These are phyloP conservation scores for Coniochaeta pulveracea DNA, from an alignment of 2,329 filamentous ascomycete species.

Conservation along the genomic window DNA sequence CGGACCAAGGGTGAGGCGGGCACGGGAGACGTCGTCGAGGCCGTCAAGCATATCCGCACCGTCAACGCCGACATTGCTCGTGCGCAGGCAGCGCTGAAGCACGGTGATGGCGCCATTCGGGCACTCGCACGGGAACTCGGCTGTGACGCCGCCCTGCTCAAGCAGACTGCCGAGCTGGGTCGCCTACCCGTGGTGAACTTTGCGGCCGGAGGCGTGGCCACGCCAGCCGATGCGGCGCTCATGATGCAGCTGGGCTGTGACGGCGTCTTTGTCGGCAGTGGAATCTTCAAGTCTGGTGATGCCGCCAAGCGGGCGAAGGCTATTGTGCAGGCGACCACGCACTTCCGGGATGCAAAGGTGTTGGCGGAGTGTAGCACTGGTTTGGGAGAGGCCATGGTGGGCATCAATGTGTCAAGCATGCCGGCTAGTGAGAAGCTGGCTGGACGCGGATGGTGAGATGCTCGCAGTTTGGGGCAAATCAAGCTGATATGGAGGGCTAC, in stretches of 20 bases:
- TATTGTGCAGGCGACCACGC: slow-evolving; percentile 88
- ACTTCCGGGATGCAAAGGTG: slow-evolving; percentile 76
- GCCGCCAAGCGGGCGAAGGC: slow-evolving; percentile 83
- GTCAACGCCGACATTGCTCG: slow-evolving; percentile 72
- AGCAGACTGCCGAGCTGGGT: slow-evolving; percentile 77
- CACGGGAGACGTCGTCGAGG: slow-evolving; percentile 93
- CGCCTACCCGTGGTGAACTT: slow-evolving; percentile 95
- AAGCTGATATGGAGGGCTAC: background rate
- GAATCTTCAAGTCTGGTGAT: slow-evolving; percentile 95
- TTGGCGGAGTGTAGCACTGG: slow-evolving; percentile 80
- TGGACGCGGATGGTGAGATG: slow-evolving; percentile 65
- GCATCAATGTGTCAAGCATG: slow-evolving; percentile 78
- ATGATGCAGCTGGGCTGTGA: slow-evolving; percentile 99
- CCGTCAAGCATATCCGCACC: slow-evolving; percentile 89
- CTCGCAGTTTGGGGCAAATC: background rate
- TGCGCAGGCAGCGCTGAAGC: slow-evolving; percentile 62
- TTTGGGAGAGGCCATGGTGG: slow-evolving; percentile 96
- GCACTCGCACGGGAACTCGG: slow-evolving; percentile 73
- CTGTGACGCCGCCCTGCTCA: slow-evolving; percentile 66
- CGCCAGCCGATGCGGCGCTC: slow-evolving; percentile 87
- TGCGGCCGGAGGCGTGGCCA: slow-evolving; percentile 97
- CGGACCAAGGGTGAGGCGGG: slow-evolving; percentile 97
- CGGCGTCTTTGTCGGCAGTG: slow-evolving; percentile 91
- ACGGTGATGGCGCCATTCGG: slow-evolving; percentile 42
- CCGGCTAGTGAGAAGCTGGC: slow-evolving; percentile 71